Conservation (phyloP, 345 rosid genomes). For the Eucalyptus decipiens region DNA sequence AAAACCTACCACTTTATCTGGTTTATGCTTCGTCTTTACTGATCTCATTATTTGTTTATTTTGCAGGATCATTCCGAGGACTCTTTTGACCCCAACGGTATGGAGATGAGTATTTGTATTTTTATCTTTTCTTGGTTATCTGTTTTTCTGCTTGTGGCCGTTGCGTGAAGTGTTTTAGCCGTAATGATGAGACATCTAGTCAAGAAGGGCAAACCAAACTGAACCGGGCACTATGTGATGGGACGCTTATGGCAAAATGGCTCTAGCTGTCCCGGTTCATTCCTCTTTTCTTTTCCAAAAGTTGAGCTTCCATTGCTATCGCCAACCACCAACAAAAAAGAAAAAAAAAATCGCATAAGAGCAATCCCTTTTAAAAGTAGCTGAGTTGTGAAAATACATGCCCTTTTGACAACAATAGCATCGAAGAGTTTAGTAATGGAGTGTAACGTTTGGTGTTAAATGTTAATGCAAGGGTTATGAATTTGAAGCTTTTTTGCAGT, state of each 20-base stretch:
- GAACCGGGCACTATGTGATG: background rate
- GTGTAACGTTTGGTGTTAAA: background rate
- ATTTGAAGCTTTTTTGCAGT: constrained; percentile 14
- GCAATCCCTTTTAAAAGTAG: background rate
- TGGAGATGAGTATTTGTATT: background rate
- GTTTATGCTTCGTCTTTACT: background rate
- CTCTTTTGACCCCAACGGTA: constrained; percentile 90
- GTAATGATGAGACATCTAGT: background rate
- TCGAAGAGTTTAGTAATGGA: background rate
- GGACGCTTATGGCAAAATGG: background rate
- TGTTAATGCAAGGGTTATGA: background rate
- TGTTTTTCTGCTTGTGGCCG: background rate
- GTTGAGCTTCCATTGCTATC: background rate
- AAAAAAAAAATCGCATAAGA: background rate
- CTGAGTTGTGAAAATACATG: background rate
- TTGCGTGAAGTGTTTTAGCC: background rate
- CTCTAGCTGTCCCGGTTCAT: background rate
- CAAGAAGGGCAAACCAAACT: background rate
- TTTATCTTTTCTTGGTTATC: background rate
- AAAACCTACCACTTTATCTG: background rate
- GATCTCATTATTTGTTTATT: background rate
- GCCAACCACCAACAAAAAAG: background rate
- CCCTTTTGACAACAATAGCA: background rate
- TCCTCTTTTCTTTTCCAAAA: background rate
- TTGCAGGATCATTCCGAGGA: constrained; percentile 81